These are phyloP conservation scores for Penicillium sp. DNA, from an alignment of 2,329 filamentous ascomycete species.

Conservation along the genomic window DNA sequence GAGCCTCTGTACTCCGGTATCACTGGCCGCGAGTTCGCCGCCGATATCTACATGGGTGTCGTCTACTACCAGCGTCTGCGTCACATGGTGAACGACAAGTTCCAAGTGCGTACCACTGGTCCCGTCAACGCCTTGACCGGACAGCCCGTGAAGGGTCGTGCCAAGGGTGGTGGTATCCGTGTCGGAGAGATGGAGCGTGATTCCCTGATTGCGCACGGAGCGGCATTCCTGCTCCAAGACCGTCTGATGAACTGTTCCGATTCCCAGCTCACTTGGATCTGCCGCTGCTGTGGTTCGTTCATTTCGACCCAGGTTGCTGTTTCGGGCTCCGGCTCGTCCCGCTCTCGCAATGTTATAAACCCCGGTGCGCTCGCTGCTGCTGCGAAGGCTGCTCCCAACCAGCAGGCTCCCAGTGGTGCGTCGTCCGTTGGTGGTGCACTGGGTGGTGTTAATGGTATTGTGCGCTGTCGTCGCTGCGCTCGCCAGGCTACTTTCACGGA, in stretches of 20 bases:
- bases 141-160: conserved; percentile 94
- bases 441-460: conserved; percentile 59
- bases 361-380: conserved; percentile 31
- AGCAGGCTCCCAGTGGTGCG: conserved; percentile 41
- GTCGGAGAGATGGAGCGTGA: conserved; percentile 99
- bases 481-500: conserved; percentile 60
- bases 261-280: conserved; percentile 86
- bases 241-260: conserved; percentile 96
- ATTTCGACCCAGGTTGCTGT: conserved; percentile 69
- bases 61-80: conserved; percentile 97
- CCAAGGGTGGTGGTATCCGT: conserved; percentile 96
- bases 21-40: conserved; percentile 88
- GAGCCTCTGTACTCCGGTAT: conserved; percentile 98
- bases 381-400: conserved; percentile 32
- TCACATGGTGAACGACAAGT: conserved; percentile 99
- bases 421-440: conserved; percentile 56
- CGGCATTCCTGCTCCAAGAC: conserved; percentile 91
- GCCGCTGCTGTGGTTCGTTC: conserved; percentile 85
- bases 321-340: conserved; percentile 25
- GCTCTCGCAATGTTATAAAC: conserved; percentile 29
- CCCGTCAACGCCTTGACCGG: conserved; percentile 87
- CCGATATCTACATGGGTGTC: conserved; percentile 94
- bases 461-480: conserved; percentile 79
- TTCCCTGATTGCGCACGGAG: conserved; percentile 89
- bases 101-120: conserved; percentile 93